A percentile compares a stretch with the other conserved stretches of the same genome.
Evolutionary conservation across 140 eudicot species (phyloP).

Genomic region (Bidens hawaiensis): DNA sequence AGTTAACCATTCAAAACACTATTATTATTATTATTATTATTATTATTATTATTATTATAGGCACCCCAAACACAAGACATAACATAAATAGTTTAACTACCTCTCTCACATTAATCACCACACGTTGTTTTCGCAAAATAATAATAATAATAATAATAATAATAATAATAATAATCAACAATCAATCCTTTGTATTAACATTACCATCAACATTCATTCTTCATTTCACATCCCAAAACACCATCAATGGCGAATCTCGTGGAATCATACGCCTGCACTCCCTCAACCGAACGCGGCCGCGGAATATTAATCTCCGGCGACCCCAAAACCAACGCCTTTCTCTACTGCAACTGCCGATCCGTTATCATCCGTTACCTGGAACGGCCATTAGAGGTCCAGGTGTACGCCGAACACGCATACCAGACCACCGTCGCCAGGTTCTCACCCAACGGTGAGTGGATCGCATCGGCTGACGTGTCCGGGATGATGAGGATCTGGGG

Average conservation of each 20-base stretch:
- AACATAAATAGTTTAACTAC: too few species aligned
- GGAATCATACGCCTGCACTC: conserved; percentile 86
- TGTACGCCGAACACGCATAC: conserved; percentile 87
- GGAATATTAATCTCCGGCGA: conserved; percentile 91
- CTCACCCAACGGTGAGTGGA: conserved; percentile 96
- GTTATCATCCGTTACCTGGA: conserved; percentile 68
- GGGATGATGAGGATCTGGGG: conserved; percentile 97
- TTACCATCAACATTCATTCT: neutral
- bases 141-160: too few species aligned
- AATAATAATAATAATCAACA: neutral
- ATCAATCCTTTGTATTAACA: conserved; percentile 14
- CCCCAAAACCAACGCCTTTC: conserved; percentile 70
- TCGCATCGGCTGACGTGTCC: conserved; percentile 91
- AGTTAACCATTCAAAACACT: too few species aligned
- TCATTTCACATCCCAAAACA: neutral
- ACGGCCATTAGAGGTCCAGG: conserved; percentile 65
- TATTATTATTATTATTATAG: too few species aligned
- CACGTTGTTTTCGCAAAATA: conserved; percentile 38
- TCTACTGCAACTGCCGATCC: conserved; percentile 85
- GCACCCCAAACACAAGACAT: neutral
- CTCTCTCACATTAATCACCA: conserved; percentile 19
- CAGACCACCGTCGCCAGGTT: conserved; percentile 88
- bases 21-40: too few species aligned
- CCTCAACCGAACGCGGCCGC: conserved; percentile 93
- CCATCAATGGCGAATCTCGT: conserved; percentile 45